These are phyloP conservation scores for Cordia subcordata DNA, from an alignment of 257 asterid genomes.

Conservation along the genomic window DNA sequence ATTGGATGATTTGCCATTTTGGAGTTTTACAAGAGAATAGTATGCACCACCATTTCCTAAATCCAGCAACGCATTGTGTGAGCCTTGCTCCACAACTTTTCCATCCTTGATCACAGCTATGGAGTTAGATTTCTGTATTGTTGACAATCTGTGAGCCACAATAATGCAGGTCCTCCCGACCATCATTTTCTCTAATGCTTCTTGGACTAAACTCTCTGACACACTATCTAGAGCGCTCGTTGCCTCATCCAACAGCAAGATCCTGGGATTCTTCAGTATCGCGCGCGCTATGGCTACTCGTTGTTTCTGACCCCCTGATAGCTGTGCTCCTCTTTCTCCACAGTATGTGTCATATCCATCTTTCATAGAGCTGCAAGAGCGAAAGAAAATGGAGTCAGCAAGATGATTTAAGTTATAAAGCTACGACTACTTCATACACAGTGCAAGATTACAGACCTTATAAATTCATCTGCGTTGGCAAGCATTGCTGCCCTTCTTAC, in stretches of 20 bases:
- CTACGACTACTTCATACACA: too few relatives aligned
- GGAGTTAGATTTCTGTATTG: constrained; percentile 63
- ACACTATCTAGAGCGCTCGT: constrained; percentile 78
- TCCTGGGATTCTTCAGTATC: constrained; percentile 60
- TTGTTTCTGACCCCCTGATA: constrained; percentile 84
- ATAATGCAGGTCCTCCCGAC: constrained; percentile 59
- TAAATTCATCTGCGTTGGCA: constrained; percentile 77
- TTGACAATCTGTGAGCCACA: constrained; percentile 73
- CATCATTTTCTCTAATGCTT: constrained; percentile 76
- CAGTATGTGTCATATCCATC: constrained; percentile 73
- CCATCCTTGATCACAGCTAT: constrained; percentile 76
- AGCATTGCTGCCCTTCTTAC: constrained; percentile 46
- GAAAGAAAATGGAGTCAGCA: not conserved
- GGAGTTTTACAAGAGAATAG: constrained; percentile 49
- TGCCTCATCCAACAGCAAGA: constrained; percentile 70
- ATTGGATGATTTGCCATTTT: constrained; percentile 41
- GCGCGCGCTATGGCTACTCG: constrained; percentile 80
- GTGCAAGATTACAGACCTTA: constrained; percentile 2
- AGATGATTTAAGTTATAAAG: not conserved
- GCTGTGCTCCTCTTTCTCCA: constrained; percentile 72
- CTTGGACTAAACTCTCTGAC: constrained; percentile 75
- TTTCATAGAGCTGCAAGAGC: constrained; percentile 57
- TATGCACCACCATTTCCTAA: constrained; percentile 52
- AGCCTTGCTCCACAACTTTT: constrained; percentile 63
- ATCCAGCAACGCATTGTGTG: constrained; percentile 61